Percentiles rank a stretch among this genome's conserved stretches.
Evolutionary conservation across 1,284 basidiomycete genomes (phyloP).

Genomic region (Hypsizygus ulmarius): DNA sequence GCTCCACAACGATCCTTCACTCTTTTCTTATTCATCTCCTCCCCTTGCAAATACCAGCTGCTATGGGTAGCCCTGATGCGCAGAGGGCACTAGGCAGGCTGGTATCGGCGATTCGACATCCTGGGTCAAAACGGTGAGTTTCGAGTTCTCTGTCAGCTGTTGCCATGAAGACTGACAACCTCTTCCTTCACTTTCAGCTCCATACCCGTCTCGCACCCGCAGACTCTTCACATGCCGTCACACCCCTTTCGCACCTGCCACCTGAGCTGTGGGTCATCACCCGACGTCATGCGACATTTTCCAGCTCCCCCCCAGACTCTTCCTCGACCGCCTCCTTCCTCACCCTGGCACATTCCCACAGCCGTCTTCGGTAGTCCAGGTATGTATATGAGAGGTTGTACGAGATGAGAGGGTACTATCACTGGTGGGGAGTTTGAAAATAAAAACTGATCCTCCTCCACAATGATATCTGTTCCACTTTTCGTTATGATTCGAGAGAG

Average conservation of each 20-base stretch:
- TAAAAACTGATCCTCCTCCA: no score
- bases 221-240: background rate
- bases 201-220: background rate
- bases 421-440: no score
- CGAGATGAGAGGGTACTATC: no score
- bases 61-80: background rate
- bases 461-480: no score
- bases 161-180: background rate
- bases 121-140: slow-evolving; percentile 7
- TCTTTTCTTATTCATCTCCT: no score
- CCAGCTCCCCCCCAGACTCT: slow-evolving; percentile 24
- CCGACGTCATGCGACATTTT: slow-evolving; percentile 44
- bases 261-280: slow-evolving; percentile 61
- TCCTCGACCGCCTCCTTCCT: slow-evolving; percentile 46
- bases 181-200: background rate
- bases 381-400: no score
- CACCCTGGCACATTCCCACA: slow-evolving; percentile 39
- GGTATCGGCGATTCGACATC: slow-evolving; percentile 1
- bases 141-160: background rate
- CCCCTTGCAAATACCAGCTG: background rate
- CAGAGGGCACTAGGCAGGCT: background rate
- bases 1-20: no score
- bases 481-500: no score
- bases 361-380: no score
- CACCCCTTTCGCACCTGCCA: slow-evolving; percentile 41